Conservation (phyloP, 768 basidiomycete species). For the Boletus subcaerulescens region DNA sequence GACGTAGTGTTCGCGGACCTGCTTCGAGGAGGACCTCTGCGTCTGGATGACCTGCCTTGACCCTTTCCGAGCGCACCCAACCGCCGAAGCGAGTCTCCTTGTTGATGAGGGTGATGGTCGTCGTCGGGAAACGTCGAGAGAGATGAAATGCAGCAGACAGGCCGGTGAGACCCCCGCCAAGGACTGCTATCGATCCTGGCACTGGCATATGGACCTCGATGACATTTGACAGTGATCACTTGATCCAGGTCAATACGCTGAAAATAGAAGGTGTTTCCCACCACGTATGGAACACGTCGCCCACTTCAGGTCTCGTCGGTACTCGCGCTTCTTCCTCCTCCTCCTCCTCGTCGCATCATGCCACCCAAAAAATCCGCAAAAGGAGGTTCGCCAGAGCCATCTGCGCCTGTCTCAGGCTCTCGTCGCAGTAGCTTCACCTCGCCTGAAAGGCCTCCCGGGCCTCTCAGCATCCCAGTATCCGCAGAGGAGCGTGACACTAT, state of each 20-base stretch:
- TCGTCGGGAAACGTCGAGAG: conserved; percentile 56
- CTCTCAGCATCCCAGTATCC: conserved; percentile 46
- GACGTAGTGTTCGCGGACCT: conserved; percentile 85
- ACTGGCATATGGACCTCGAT: neutral
- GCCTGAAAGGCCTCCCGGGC: conserved; percentile 47
- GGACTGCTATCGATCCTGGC: conserved; percentile 51
- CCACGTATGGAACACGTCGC: conserved; percentile 24
- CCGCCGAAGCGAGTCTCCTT: conserved; percentile 67
- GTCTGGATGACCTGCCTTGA: conserved; percentile 30
- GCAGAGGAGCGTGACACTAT: conserved; percentile 49
- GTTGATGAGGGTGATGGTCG: conserved; percentile 69
- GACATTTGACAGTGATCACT: neutral
- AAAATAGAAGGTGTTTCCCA: conserved; percentile 17
- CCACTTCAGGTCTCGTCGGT: neutral
- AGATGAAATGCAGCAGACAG: conserved; percentile 81
- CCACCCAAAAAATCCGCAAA: conserved; percentile 17
- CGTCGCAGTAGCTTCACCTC: conserved; percentile 29
- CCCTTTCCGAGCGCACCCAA: conserved; percentile 72
- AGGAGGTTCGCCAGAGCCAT: conserved; percentile 9
- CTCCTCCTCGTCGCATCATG: conserved; percentile 14
- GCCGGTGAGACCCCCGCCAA: conserved; percentile 82
- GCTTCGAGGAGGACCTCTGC: conserved; percentile 67
- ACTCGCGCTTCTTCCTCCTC: neutral
- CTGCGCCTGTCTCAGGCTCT: conserved; percentile 11
- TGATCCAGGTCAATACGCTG: neutral